A percentile compares a stretch with the other conserved stretches of the same genome.
Conservation (phyloP, 2,329 filamentous ascomycete species). For the Aspergillus carbonarius region DNA sequence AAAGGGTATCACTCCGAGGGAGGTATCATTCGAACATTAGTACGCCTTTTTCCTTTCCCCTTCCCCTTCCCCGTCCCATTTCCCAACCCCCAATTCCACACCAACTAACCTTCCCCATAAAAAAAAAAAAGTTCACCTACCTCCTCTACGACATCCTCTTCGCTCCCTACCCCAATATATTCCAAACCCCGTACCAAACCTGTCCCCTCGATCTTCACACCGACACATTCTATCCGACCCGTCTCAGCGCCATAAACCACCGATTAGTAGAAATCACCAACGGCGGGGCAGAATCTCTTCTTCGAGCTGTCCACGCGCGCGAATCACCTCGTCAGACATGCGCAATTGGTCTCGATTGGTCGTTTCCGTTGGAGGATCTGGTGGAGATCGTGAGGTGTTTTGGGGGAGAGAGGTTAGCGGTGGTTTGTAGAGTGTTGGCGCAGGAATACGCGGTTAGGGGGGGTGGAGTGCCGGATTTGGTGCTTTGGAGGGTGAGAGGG, state of each 20-base stretch:
- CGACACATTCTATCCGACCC: constrained; percentile 82
- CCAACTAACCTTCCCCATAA: neutral
- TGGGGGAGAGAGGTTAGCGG: constrained; percentile 73
- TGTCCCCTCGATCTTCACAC: constrained; percentile 91
- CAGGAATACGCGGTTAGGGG: constrained; percentile 89
- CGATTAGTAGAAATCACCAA: constrained; percentile 85
- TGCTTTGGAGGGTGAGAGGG: constrained; percentile 69
- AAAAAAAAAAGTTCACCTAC: constrained; percentile 61
- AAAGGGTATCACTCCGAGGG: constrained; percentile 95
- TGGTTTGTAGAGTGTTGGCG: constrained; percentile 88
- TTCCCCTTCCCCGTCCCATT: neutral
- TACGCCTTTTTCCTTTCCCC: no score
- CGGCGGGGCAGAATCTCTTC: constrained; percentile 66
- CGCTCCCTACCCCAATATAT: constrained; percentile 91
- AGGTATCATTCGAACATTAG: constrained; percentile 82
- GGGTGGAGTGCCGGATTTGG: constrained; percentile 86
- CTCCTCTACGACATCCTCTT: constrained; percentile 94
- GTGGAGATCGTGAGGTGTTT: constrained; percentile 78
- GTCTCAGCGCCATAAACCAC: constrained; percentile 86
- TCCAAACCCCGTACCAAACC: constrained; percentile 92
- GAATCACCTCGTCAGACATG: constrained; percentile 74
- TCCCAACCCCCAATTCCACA: no score
- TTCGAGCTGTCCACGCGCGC: constrained; percentile 66
- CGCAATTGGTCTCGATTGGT: constrained; percentile 90
- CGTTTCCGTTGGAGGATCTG: constrained; percentile 75